Base-by-base conservation (phyloP, 1,139 yeast genomes). In the Debaryomycetaceae sp. region DNA sequence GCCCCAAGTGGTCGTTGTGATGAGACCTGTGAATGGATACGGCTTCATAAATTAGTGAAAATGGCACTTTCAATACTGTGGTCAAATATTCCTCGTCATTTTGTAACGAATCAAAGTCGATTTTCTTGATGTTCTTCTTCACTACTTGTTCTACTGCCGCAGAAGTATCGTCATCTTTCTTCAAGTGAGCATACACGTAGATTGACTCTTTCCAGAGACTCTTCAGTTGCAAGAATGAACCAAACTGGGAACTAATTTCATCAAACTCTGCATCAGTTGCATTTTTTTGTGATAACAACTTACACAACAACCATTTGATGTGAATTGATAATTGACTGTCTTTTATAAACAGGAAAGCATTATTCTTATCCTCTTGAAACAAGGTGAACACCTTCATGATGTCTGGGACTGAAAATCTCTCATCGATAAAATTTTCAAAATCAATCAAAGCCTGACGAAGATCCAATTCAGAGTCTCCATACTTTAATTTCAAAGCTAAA, bases 121-220 rank as follows among this genome's bases (percentile, higher is more conserved):
- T 65, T 3, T 62, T 57, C 27, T 67, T 63, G 36, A 83, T 75
- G 43, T 83, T 76, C 3, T 66, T 58, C 6, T 76, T 71, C 1
- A 88, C 58, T 23, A 83, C 58, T 1, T 65, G 57, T 30, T 77
- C 68, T 4, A 84, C 72, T 8, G 61, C 58, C 6, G 61, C 56
- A 46, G 68, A 62, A 2, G 79, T 72, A 1, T 65, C 56, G 3
- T 56, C 60, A 49, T 81, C 83, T 49, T 72, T 63, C 2, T 57
- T 52, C 24, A 85, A 57, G 56, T 83, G 86, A 11, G 83, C 68
- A 42, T 77, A 68, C 1, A 85, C 82, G 57, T 76, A 85, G 2
- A 86, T 50, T 0, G 93, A 76, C 53, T 85, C 87, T 48, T 72
- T 70, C 77, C 80, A 76, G 43, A 76, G 60, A 0, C 77, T 78